These are phyloP conservation scores for Cytospora leucostoma DNA, from an alignment of 2,329 filamentous ascomycete species.

Conservation along the genomic window DNA sequence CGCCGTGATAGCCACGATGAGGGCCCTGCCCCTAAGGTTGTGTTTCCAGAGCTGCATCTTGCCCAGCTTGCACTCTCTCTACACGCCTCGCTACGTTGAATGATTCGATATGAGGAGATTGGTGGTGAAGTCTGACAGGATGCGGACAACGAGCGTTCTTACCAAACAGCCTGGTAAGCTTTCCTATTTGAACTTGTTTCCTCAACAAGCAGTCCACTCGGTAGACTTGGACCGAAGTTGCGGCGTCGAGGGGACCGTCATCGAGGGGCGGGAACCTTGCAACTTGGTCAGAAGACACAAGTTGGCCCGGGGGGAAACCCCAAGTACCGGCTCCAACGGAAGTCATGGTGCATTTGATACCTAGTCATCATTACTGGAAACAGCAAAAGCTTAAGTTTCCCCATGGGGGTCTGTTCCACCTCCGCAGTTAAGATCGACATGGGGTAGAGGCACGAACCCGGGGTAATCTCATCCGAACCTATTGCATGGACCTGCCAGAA, in stretches of 20 bases:
- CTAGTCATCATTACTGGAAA: not conserved
- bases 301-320: no score
- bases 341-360: not conserved
- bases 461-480: not conserved
- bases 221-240: not conserved
- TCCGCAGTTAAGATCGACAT: not conserved
- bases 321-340: not conserved
- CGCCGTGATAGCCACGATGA: conserved; percentile 34
- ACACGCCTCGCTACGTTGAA: not conserved
- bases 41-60: conserved; percentile 28
- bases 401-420: not conserved
- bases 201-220: not conserved
- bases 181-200: not conserved
- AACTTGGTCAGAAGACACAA: not conserved
- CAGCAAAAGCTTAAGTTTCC: not conserved
- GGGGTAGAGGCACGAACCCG: not conserved
- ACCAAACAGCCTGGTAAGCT: not conserved
- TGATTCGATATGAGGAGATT: not conserved
- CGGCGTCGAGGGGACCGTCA: not conserved
- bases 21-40: conserved; percentile 26
- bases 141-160: not conserved
- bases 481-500: not conserved
- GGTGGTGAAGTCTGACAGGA: not conserved
- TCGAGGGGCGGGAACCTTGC: not conserved
- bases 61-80: not conserved